These are phyloP conservation scores for Myrica gale DNA, from an alignment of 306 rosid genomes.

Conservation along the genomic window DNA sequence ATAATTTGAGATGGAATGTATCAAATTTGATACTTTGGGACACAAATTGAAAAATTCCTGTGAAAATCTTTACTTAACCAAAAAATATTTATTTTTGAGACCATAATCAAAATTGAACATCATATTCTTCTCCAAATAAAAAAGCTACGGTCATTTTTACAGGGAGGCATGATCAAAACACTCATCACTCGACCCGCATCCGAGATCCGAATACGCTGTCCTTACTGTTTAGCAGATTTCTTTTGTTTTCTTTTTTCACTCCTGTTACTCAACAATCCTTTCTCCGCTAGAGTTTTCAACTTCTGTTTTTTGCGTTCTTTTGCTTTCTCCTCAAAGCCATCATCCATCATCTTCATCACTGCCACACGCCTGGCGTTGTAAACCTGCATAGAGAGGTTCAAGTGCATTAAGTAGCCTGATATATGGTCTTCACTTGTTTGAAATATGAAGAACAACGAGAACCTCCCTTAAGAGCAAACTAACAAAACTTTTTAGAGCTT, in stretches of 20 bases:
- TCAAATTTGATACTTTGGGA: too few species aligned
- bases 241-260: conserved; percentile 50
- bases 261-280: conserved; percentile 59
- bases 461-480: too few species aligned
- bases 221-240: conserved; percentile 14
- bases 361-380: conserved; percentile 75
- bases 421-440: background rate
- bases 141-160: too few species aligned
- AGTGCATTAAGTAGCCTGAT: background rate
- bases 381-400: conserved; percentile 44
- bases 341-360: conserved; percentile 75
- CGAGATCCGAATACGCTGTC: too few species aligned
- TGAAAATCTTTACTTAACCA: too few species aligned
- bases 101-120: too few species aligned
- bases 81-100: too few species aligned
- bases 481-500: background rate
- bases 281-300: conserved; percentile 52
- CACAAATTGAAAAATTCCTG: too few species aligned
- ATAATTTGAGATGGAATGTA: too few species aligned
- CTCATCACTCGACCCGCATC: too few species aligned
- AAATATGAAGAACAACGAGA: background rate
- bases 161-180: too few species aligned
- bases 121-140: too few species aligned
- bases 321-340: conserved; percentile 74
- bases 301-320: conserved; percentile 72